These are phyloP conservation scores for Ambrosia hybrid DNA, from an alignment of 140 eudicot genomes.

Conservation along the genomic window DNA sequence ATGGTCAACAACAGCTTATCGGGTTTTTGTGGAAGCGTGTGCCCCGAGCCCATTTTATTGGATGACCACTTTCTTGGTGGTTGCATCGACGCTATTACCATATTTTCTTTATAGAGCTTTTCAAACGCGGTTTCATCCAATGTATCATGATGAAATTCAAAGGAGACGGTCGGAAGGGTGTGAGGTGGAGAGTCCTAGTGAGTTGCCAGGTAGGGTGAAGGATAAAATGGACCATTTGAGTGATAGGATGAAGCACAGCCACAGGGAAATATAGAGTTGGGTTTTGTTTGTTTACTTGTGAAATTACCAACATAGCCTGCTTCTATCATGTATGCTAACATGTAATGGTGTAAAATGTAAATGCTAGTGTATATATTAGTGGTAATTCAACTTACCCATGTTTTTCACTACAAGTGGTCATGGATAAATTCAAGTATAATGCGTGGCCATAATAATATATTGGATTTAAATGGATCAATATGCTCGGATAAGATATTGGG, in stretches of 20 bases:
- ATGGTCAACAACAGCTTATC: constrained; percentile 74
- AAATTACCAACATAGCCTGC: constrained; percentile 11
- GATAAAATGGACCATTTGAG: constrained; percentile 46
- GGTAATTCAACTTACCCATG: constrained; percentile 23
- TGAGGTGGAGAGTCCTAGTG: constrained; percentile 29
- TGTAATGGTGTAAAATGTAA: constrained; percentile 24
- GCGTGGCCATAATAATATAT: background rate
- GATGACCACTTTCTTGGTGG: constrained; percentile 70
- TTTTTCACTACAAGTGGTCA: constrained; percentile 27
- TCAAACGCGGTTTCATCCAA: constrained; percentile 79
- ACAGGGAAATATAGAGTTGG: constrained; percentile 39
- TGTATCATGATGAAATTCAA: constrained; percentile 80
- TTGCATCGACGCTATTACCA: constrained; percentile 59
- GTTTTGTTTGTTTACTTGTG: constrained; percentile 35
- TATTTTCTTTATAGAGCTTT: constrained; percentile 63
- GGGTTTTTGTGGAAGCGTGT: constrained; percentile 74
- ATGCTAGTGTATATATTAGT: constrained; percentile 36
- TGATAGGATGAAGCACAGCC: constrained; percentile 42
- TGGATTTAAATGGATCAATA: background rate
- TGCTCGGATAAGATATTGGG: background rate
- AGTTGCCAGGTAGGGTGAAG: constrained; percentile 42
- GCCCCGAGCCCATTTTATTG: constrained; percentile 87
- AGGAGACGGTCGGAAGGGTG: constrained; percentile 44
- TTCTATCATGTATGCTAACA: constrained; percentile 17
- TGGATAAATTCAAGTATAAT: constrained; percentile 16